Evolutionary conservation across 1,139 yeast genomes (phyloP).

Genomic region (Diutina catenulata): DNA sequence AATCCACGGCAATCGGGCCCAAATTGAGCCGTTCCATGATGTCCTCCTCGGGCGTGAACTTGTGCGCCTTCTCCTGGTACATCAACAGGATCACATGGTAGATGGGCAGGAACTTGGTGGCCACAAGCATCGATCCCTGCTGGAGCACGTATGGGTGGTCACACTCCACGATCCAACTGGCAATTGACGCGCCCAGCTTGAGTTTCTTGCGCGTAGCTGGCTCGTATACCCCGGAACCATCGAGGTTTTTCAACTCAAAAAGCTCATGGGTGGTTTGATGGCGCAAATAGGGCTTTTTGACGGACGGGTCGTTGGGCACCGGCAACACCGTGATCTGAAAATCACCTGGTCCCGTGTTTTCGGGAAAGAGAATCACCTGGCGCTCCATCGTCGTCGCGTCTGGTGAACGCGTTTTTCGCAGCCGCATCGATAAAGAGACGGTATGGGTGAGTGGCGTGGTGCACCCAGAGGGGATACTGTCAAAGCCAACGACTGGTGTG

Average conservation of each 20-base stretch:
- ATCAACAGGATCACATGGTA: constrained; percentile 32
- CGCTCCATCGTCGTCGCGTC: no score
- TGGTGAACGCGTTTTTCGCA: no score
- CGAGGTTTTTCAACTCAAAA: constrained; percentile 24
- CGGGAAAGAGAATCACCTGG: no score
- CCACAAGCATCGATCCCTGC: constrained; percentile 26
- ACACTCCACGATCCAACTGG: constrained; percentile 26
- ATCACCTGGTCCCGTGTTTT: no score
- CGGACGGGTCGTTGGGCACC: constrained; percentile 10
- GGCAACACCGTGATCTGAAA: constrained; percentile 18
- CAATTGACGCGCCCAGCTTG: constrained; percentile 19
- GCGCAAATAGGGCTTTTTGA: constrained; percentile 15
- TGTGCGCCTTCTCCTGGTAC: constrained; percentile 16
- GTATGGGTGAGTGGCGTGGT: no score
- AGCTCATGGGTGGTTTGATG: constrained; percentile 9
- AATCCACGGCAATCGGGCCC: constrained; percentile 15
- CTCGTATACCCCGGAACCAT: constrained; percentile 15
- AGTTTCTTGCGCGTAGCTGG: constrained; percentile 10
- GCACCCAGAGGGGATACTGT: no score
- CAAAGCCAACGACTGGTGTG: no score
- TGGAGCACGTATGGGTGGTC: constrained; percentile 19
- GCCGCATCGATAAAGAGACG: no score
- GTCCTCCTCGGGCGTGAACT: constrained; percentile 38
- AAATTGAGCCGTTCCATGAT: constrained; percentile 14
- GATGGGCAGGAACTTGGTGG: constrained; percentile 29